Evolutionary conservation across 2,329 filamentous ascomycete genomes (phyloP), one percentile per base, ranked within the genome.

Genomic region (Fonsecaea pugnacius): DNA sequence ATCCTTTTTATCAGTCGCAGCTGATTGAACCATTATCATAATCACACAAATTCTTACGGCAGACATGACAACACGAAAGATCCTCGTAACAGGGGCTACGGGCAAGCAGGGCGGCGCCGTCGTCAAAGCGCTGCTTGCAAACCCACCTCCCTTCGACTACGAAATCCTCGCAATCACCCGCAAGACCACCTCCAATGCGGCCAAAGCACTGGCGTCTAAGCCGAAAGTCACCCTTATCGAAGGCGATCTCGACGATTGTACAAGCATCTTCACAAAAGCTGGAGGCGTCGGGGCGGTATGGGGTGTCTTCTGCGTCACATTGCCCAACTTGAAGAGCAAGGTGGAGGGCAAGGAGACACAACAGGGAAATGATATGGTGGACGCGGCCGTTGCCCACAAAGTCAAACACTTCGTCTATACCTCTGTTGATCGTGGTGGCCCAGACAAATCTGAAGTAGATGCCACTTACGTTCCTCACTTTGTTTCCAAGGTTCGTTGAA

Each of bases 351-450:
- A 73, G 76, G 83, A 85, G 74, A 79, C 84, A 66, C 65, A 69
- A 1, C 86, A 90, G 73, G 87, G 87, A 59, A 86, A 82, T 46
- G 79, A 75, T 0, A 75, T 90, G 7, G 78, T 89, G 61, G 83
- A 88, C 63, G 83, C 80, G n/a, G 79, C 84, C 2, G 72, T 89
- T 63, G 79, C 81, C 30, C 74, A 83, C 30, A 79, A 80, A 12
- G 84, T 89, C 43, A 77, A 80, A 64, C 82, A 86, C 71, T 87
- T 90, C 69, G 82, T 90, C 51, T 90, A 89, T 75, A 84, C 81
- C 33, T 85, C 82, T 58, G 85, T 89, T 30, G 88, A 90, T 67
- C 85, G 88, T 43, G 85, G 86, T 50, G 86, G 87, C 52, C 81
- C 84, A 43, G 75, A 76, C 2, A 79, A 79, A 5, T 82, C 80